Percentiles rank a stretch among this genome's conserved stretches.
phyloP scores from a whole-genome alignment of 192 early-diverging fungal genomes.

The Jimgerdemannia flammicorona region DNA sequence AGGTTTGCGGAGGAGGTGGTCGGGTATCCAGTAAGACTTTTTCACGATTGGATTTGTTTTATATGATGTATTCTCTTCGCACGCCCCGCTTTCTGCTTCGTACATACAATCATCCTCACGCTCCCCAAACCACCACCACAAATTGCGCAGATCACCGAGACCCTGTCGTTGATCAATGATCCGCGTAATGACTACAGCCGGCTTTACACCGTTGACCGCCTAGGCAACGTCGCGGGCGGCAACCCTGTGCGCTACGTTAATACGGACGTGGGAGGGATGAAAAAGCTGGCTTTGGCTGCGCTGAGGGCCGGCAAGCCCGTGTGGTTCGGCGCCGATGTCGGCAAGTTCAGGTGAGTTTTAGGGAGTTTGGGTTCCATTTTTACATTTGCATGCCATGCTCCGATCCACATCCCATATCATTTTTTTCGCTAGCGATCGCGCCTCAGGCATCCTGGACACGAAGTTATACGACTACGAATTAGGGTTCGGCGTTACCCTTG shows the following conservation, averaged over 20 bases:
- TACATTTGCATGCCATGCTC: too few relatives aligned
- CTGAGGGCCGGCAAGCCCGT: conserved; percentile 62
- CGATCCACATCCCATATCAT: too few relatives aligned
- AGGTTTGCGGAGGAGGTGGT: conserved; percentile 60
- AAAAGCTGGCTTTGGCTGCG: conserved; percentile 52
- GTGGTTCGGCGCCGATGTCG: conserved; percentile 79
- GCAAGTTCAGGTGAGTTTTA: conserved; percentile 40
- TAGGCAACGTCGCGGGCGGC: conserved; percentile 72
- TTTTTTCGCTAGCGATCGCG: conserved; percentile 21
- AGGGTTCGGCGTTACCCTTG: conserved; percentile 59
- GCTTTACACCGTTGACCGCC: conserved; percentile 68
- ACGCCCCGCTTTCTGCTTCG: background rate
- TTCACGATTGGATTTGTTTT: background rate
- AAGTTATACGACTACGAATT: conserved; percentile 60
- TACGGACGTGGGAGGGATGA: conserved; percentile 46
- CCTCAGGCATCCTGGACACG: conserved; percentile 58
- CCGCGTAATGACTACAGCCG: conserved; percentile 60
- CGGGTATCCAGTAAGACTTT: conserved; percentile 40
- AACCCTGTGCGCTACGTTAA: conserved; percentile 67
- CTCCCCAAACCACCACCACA: background rate
- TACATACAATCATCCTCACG: background rate
- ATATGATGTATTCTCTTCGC: too few relatives aligned
- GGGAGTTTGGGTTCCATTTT: too few relatives aligned
- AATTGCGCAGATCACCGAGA: conserved; percentile 46
- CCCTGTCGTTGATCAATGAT: conserved; percentile 68